These are phyloP conservation scores for Meyerozyma carpophila DNA, from an alignment of 1,139 yeast species.

Conservation along the genomic window DNA sequence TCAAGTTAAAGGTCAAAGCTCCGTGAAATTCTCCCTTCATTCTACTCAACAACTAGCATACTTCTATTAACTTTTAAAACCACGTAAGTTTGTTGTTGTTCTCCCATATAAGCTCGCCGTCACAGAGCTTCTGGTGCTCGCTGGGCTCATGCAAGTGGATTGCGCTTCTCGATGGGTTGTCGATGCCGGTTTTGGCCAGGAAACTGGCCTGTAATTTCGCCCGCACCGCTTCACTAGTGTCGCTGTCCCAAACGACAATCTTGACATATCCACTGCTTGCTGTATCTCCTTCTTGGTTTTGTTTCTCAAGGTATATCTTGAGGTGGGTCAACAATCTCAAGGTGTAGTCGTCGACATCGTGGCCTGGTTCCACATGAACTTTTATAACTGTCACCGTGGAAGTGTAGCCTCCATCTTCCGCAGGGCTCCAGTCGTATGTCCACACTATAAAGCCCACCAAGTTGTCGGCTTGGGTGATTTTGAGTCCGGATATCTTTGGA, in stretches of 20 bases:
- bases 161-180: slow-evolving; percentile 35
- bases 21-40: too few relatives aligned
- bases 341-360: slow-evolving; percentile 14
- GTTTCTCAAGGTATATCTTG: slow-evolving; percentile 13
- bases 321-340: slow-evolving; percentile 21
- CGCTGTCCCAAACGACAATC: slow-evolving; percentile 14
- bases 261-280: slow-evolving; percentile 15
- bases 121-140: slow-evolving; percentile 5
- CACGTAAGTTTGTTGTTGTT: slow-evolving; percentile 42
- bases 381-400: slow-evolving; percentile 25
- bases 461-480: slow-evolving; percentile 11
- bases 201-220: slow-evolving; percentile 12
- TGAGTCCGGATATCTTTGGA: slow-evolving; percentile 21
- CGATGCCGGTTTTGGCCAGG: slow-evolving; percentile 17
- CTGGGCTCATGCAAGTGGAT: slow-evolving; percentile 19
- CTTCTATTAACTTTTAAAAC: slow-evolving; percentile 21
- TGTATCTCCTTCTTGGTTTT: slow-evolving; percentile 18
- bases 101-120: slow-evolving; percentile 33
- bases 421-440: slow-evolving; percentile 33
- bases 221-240: slow-evolving; percentile 13
- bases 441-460: slow-evolving; percentile 30
- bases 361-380: slow-evolving; percentile 17
- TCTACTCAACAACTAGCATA: too few relatives aligned
- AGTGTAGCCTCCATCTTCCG: neutral
- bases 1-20: too few relatives aligned